phyloP scores from a whole-genome alignment of 345 rosid genomes.

The Excoecaria cochinchinensis region DNA sequence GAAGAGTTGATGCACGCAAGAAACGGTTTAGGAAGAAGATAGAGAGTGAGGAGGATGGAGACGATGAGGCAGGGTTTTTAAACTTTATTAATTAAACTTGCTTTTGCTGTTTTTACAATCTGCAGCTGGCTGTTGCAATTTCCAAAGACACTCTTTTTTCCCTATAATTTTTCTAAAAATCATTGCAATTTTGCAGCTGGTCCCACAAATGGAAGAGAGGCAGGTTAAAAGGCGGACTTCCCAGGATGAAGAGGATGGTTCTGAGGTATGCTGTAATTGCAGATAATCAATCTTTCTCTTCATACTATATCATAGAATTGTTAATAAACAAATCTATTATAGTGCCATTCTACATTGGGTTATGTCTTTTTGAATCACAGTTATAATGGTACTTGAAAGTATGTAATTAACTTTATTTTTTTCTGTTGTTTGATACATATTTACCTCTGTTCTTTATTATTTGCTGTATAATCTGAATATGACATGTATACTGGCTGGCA shows the following conservation, averaged over 20 bases:
- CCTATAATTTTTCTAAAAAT: slow-evolving; percentile 5
- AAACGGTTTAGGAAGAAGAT: slow-evolving; percentile 87
- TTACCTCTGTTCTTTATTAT: slow-evolving; percentile 6
- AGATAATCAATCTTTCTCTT: neutral
- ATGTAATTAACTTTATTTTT: neutral
- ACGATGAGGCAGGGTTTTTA: slow-evolving; percentile 58
- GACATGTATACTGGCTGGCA: slow-evolving; percentile 24
- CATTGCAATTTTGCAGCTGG: slow-evolving; percentile 47
- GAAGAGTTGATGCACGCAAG: slow-evolving; percentile 44
- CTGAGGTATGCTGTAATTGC: slow-evolving; percentile 58
- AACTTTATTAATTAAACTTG: slow-evolving; percentile 18
- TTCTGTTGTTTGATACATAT: neutral
- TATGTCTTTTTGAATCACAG: neutral
- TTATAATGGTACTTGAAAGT: neutral
- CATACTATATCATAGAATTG: neutral
- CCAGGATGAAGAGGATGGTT: slow-evolving; percentile 44
- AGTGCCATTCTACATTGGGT: neutral
- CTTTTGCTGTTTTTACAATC: slow-evolving; percentile 20
- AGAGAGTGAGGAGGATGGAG: slow-evolving; percentile 66
- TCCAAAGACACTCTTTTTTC: slow-evolving; percentile 15
- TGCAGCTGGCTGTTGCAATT: slow-evolving; percentile 19
- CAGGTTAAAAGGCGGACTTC: slow-evolving; percentile 54
- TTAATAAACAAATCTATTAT: neutral
- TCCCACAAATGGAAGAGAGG: slow-evolving; percentile 40
- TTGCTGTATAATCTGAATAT: neutral